Conservation (phyloP, 208 protist species). For the Leishmania aethiopica region DNA sequence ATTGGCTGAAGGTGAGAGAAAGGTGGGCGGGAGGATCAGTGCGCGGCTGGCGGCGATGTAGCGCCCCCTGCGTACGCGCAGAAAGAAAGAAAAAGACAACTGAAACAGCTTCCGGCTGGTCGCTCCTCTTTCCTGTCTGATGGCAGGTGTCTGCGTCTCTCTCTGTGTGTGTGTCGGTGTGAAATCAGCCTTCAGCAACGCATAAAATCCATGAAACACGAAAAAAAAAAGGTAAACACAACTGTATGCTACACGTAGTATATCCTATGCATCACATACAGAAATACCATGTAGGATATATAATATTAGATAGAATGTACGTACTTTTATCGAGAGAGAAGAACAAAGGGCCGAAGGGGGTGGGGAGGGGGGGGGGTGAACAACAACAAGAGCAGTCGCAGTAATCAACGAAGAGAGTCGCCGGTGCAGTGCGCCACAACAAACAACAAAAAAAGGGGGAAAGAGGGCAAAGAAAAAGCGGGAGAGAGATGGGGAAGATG, state of each 20-base stretch:
- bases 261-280: no score
- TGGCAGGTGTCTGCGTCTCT: background rate
- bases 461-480: background rate
- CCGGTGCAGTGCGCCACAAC: background rate
- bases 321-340: background rate
- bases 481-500: background rate
- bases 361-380: background rate
- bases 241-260: background rate
- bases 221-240: constrained; percentile 1
- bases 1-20: background rate
- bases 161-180: background rate
- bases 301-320: background rate
- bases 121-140: background rate
- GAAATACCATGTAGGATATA: no score
- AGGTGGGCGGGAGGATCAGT: background rate
- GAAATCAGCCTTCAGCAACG: no score
- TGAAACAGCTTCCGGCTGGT: background rate
- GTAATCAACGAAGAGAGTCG: background rate
- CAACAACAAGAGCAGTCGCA: background rate
- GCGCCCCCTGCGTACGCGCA: no score
- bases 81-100: background rate
- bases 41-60: no score
- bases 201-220: background rate
- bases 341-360: background rate
- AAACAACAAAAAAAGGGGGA: background rate